A percentile compares a stretch with the other conserved stretches of the same genome.
Conservation (phyloP, 2,329 filamentous ascomycete species). For the Leptosphaerulina australis region DNA sequence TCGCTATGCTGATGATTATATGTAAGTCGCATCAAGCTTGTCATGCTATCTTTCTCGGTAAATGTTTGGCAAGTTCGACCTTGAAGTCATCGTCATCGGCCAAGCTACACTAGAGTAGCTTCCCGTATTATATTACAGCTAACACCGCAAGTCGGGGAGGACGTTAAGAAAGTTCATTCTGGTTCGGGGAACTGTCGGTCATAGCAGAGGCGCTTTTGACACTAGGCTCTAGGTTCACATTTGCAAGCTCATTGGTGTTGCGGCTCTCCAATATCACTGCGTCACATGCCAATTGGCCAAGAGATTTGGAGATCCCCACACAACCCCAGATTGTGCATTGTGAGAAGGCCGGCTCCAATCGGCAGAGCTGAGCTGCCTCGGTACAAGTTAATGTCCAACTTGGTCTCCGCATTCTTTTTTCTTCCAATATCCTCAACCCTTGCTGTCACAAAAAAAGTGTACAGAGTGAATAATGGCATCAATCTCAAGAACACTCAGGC, state of each 20-base stretch:
- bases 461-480: constrained; percentile 35
- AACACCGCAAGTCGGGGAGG: neutral
- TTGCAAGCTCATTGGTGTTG: neutral
- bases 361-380: constrained; percentile 18
- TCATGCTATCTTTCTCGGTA: neutral
- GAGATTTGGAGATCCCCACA: neutral
- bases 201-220: neutral
- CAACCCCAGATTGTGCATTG: constrained; percentile 18
- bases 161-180: neutral
- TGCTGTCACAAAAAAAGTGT: neutral
- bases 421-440: neutral
- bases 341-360: constrained; percentile 18
- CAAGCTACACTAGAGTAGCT: neutral
- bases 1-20: no score
- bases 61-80: neutral
- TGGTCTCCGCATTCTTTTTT: constrained; percentile 2
- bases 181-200: constrained; percentile 5
- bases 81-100: constrained; percentile 5
- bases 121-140: neutral
- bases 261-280: neutral
- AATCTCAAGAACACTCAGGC: constrained; percentile 39
- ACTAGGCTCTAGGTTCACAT: no score
- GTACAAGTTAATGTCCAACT: constrained; percentile 4
- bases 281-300: constrained; percentile 13
- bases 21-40: neutral